These are phyloP conservation scores for Nicotiana obtusifolia DNA, from an alignment of 257 asterid species.

Conservation along the genomic window DNA sequence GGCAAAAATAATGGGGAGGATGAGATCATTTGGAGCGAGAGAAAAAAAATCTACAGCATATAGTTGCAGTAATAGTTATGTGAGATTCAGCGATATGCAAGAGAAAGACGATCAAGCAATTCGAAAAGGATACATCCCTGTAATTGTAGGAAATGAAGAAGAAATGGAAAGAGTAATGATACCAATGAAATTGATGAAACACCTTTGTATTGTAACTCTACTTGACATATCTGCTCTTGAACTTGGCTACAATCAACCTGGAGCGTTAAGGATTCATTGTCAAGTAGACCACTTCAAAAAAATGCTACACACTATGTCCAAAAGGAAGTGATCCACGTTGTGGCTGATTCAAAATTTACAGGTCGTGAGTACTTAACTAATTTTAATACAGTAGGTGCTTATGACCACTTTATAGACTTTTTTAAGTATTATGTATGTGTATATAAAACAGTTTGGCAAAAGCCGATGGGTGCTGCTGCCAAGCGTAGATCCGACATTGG, in stretches of 20 bases:
- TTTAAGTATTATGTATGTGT: too few species aligned
- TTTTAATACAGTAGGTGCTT: too few species aligned
- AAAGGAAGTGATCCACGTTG: not conserved
- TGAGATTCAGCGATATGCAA: not conserved
- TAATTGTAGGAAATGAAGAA: conserved; percentile 5
- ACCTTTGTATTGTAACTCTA: not conserved
- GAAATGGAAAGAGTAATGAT: conserved; percentile 9
- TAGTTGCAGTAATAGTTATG: not conserved
- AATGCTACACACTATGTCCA: conserved; percentile 9
- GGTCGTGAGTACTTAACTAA: too few species aligned
- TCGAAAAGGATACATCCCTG: conserved; percentile 12
- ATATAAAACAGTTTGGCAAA: too few species aligned
- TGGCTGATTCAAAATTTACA: too few species aligned
- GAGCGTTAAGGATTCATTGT: conserved; percentile 11
- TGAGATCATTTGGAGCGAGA: not conserved
- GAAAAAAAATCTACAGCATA: not conserved
- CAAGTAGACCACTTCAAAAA: conserved; percentile 3
- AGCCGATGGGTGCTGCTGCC: too few species aligned
- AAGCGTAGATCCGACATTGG: too few species aligned
- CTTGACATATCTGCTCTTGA: conserved; percentile 4
- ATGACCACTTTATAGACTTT: too few species aligned
- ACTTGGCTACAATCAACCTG: conserved; percentile 13
- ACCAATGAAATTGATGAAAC: conserved; percentile 9
- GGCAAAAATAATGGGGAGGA: not conserved
- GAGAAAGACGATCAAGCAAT: not conserved